Base-by-base conservation (phyloP, 306 rosid species). In the Cicer bijugum region DNA sequence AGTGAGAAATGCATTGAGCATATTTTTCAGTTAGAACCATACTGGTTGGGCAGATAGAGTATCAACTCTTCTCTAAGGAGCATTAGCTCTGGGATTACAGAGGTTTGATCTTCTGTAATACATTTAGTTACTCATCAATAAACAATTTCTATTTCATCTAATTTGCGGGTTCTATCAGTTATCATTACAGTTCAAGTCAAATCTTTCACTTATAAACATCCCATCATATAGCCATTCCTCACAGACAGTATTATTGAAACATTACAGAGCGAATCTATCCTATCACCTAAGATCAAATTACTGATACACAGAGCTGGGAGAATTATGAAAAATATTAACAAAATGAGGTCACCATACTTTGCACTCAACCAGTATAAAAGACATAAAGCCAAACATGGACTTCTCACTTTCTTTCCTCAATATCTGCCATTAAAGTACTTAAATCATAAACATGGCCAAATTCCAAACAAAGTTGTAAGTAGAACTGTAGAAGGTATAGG, bases 311-410 rank as follows among this genome's bases (percentile, higher is more conserved):
- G 23, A 38, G 33, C 67, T 17, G 12, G 35, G 65, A 44, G 66
- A 79, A 56, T 8, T 19, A 71, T 12, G 44, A 63, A 60, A 12
- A 59, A 7, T 16, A 57, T 63, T 19, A 56, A 40, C 38, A 55
- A 28, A 28, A 44, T 39, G 67, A 40, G 61, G 17, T 14, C 51
- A 53, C 14, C 60, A 52, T 10, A 53, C 14, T 61, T 62, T 17
- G 28, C 52, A 42, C 39, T 56, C 57, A 48, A 56, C 6, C 72
- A 33, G 35, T 62, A 72, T 42, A 46, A 67, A 65, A 60, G 50
- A 76, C 65, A 51, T 42, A 9, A 15, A 17, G 12, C n/a, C 59
- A 67, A 77, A 37, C 47, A 67, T 77, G 69, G n/a, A 80, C 61
- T 59, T 51, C 33, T 14, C 35, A 45, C 15, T 72, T 83, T 50